A percentile compares a stretch with the other conserved stretches of the same genome.
Evolutionary conservation across 225 moss, liverwort and hornwort species (phyloP).

Genomic region (Physcomitrium patens): DNA sequence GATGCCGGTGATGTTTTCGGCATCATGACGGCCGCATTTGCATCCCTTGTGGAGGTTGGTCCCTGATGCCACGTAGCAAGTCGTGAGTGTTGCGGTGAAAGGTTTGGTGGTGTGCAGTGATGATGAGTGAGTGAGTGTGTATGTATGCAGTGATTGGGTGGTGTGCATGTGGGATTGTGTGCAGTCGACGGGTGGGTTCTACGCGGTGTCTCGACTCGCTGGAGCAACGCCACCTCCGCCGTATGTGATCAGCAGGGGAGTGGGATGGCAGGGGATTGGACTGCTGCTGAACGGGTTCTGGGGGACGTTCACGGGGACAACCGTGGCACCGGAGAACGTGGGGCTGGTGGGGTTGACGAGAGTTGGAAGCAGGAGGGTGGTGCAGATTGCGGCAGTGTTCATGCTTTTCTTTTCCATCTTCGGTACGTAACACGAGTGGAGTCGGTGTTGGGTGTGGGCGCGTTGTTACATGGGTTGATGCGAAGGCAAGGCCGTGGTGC

Average conservation of each 20-base stretch:
- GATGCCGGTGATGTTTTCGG: conserved; percentile 66
- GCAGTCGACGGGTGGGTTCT: conserved; percentile 70
- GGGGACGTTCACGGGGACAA: too few species aligned
- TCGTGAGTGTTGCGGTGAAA: background rate
- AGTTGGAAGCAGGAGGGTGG: conserved; percentile 60
- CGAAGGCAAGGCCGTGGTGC: too few species aligned
- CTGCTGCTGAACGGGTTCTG: conserved; percentile 28
- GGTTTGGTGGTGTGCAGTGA: too few species aligned
- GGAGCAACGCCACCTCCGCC: conserved; percentile 77
- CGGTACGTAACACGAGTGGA: conserved; percentile 15
- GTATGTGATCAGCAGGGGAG: conserved; percentile 63
- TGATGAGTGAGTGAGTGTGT: too few species aligned
- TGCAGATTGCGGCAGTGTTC: conserved; percentile 55
- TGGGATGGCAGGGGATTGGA: conserved; percentile 72
- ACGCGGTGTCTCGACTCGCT: conserved; percentile 58
- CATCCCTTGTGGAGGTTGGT: conserved; percentile 56
- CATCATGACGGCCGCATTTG: conserved; percentile 63
- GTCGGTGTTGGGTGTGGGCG: too few species aligned
- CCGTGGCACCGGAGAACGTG: conserved; percentile 41
- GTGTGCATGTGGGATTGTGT: too few species aligned
- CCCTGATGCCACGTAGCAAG: too few species aligned
- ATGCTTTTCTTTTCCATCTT: conserved; percentile 54
- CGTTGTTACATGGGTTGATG: too few species aligned
- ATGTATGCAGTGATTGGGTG: too few species aligned
- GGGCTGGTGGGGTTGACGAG: conserved; percentile 64